phyloP scores from a whole-genome alignment of 2,329 filamentous ascomycete species.

The Passalora sequoiae region DNA sequence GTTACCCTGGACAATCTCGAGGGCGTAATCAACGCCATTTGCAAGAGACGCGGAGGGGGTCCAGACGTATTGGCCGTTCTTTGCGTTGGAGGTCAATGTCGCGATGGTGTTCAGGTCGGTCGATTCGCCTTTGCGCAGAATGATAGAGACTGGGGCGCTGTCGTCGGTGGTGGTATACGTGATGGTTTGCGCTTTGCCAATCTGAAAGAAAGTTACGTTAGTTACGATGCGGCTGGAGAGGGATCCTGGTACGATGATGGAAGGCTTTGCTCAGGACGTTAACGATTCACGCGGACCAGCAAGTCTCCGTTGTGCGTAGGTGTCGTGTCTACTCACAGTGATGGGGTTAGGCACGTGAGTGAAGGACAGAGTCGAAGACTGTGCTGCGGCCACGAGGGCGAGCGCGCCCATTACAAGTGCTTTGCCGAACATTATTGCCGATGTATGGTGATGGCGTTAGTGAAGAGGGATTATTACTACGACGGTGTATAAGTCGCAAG shows the following conservation, averaged over 20 bases:
- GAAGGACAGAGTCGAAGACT: slow-evolving; percentile 46
- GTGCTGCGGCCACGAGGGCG: slow-evolving; percentile 45
- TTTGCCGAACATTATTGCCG: slow-evolving; percentile 47
- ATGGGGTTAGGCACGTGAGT: slow-evolving; percentile 48
- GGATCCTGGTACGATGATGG: too few relatives aligned
- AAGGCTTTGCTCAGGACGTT: too few relatives aligned
- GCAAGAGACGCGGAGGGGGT: slow-evolving; percentile 42
- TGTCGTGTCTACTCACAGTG: too few relatives aligned
- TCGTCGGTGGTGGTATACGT: too few relatives aligned
- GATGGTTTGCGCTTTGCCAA: too few relatives aligned
- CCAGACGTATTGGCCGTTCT: slow-evolving; percentile 41
- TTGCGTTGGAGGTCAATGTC: slow-evolving; percentile 24
- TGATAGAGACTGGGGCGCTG: slow-evolving; percentile 47
- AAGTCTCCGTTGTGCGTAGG: too few relatives aligned
- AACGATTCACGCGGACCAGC: too few relatives aligned
- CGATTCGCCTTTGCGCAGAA: slow-evolving; percentile 50
- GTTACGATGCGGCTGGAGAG: too few relatives aligned
- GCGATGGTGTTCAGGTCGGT: slow-evolving; percentile 48
- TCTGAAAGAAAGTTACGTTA: too few relatives aligned
- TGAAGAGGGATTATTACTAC: too few relatives aligned
- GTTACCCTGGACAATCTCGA: slow-evolving; percentile 52
- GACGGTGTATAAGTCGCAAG: too few relatives aligned
- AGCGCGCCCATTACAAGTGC: slow-evolving; percentile 44
- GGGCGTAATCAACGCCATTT: slow-evolving; percentile 50
- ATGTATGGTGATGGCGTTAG: too few relatives aligned